These are phyloP conservation scores for Puccinia polysora DNA, from an alignment of 1,284 basidiomycete genomes.

Conservation along the genomic window DNA sequence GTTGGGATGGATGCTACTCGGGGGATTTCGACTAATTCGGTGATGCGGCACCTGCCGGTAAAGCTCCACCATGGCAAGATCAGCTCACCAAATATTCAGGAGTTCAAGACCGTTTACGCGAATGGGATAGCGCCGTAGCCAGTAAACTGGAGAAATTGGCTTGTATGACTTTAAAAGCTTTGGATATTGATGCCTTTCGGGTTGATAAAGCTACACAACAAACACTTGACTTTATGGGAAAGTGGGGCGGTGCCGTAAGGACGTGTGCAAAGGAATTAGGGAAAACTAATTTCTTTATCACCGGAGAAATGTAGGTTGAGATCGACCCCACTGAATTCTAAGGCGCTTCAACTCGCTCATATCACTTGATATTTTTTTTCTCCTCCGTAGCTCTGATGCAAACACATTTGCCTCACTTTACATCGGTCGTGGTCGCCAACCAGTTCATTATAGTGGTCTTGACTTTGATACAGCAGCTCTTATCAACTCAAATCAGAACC, in stretches of 20 bases:
- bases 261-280: conserved; percentile 43
- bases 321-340: not conserved
- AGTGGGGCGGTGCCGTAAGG: conserved; percentile 45
- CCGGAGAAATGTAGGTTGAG: conserved; percentile 46
- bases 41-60: conserved; percentile 91
- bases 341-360: not conserved
- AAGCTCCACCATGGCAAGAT: conserved; percentile 68
- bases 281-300: conserved; percentile 46
- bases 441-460: conserved; percentile 60
- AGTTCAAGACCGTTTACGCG: conserved; percentile 47
- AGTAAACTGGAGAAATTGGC: conserved; percentile 44
- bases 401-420: conserved; percentile 81
- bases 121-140: conserved; percentile 44
- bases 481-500: conserved; percentile 59
- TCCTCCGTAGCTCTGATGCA: conserved; percentile 66
- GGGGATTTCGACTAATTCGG: conserved; percentile 89
- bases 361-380: not conserved
- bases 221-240: conserved; percentile 44
- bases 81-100: conserved; percentile 87
- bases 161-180: conserved; percentile 45
- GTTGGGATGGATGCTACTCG: conserved; percentile 65
- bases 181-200: conserved; percentile 46
- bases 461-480: conserved; percentile 63
- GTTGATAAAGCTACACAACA: conserved; percentile 47
- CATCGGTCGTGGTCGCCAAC: conserved; percentile 77